Conservation (phyloP, 768 basidiomycete genomes). For the Asterophora lycoperdoides region DNA sequence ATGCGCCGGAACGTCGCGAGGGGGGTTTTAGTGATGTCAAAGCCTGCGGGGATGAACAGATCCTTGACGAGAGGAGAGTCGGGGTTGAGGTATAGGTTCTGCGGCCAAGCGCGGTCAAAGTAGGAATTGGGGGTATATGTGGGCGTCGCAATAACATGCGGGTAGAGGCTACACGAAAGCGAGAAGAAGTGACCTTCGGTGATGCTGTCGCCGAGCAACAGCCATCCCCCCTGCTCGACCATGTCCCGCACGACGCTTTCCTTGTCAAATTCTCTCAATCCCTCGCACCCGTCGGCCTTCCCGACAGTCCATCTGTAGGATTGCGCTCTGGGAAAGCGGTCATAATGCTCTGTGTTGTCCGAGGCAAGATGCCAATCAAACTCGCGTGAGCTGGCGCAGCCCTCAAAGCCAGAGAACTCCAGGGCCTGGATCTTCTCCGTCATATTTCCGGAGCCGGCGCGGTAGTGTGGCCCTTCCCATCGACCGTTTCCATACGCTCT, state of each 20-base stretch:
- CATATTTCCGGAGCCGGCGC: slow-evolving; percentile 32
- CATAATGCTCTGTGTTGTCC: slow-evolving; percentile 43
- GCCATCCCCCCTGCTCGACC: slow-evolving; percentile 69
- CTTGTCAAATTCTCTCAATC: slow-evolving; percentile 35
- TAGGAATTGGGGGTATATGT: slow-evolving; percentile 49
- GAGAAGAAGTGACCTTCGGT: slow-evolving; percentile 76
- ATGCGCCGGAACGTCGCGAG: slow-evolving; percentile 63
- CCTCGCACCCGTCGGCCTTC: slow-evolving; percentile 32
- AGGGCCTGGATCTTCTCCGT: slow-evolving; percentile 40
- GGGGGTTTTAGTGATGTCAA: slow-evolving; percentile 54
- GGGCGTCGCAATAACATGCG: slow-evolving; percentile 63
- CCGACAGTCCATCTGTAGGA: slow-evolving; percentile 54
- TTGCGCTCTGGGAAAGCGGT: slow-evolving; percentile 49
- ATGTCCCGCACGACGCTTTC: slow-evolving; percentile 49
- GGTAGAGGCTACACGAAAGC: slow-evolving; percentile 59
- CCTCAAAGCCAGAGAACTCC: slow-evolving; percentile 51
- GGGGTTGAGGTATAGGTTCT: slow-evolving; percentile 58
- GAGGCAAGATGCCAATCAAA: slow-evolving; percentile 59
- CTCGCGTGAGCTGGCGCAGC: slow-evolving; percentile 61
- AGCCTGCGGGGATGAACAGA: slow-evolving; percentile 40
- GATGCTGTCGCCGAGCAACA: slow-evolving; percentile 65
- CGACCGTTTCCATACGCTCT: slow-evolving; percentile 29
- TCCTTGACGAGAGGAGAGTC: slow-evolving; percentile 41
- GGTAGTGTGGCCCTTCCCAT: slow-evolving; percentile 35
- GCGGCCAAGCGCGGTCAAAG: slow-evolving; percentile 64